Evolutionary conservation across 2,329 filamentous ascomycete species (phyloP).

Genomic region (Nectriaceae sp.): DNA sequence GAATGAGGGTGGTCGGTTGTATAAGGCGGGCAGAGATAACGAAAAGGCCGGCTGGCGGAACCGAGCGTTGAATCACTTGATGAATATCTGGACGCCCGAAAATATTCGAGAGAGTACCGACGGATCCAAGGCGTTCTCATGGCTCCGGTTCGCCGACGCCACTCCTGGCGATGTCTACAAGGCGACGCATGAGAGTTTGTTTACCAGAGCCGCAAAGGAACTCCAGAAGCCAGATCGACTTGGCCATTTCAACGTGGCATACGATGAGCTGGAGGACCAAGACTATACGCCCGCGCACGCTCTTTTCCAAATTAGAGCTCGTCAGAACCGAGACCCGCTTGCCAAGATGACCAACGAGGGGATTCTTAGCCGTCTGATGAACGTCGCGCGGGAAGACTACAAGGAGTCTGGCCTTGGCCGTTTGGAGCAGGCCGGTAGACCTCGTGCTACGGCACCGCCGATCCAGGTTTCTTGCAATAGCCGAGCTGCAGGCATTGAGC

Average conservation of each 20-base stretch:
- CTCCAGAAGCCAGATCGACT: conserved; percentile 59
- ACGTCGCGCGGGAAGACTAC: conserved; percentile 69
- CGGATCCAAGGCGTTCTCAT: conserved; percentile 74
- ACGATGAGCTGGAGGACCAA: conserved; percentile 64
- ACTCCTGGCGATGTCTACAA: conserved; percentile 73
- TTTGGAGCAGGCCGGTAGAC: conserved; percentile 79
- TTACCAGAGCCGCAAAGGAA: conserved; percentile 71
- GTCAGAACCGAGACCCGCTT: conserved; percentile 66
- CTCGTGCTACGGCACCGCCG: conserved; percentile 81
- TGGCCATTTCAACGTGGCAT: conserved; percentile 66
- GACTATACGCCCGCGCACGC: conserved; percentile 72
- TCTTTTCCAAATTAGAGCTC: conserved; percentile 77
- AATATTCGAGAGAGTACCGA: conserved; percentile 68
- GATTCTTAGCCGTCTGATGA: conserved; percentile 74
- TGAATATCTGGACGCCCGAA: conserved; percentile 89
- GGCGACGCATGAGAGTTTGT: conserved; percentile 69
- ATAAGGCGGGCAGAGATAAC: conserved; percentile 74
- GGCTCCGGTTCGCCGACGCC: conserved; percentile 81
- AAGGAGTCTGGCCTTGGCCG: conserved; percentile 70
- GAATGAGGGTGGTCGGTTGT: conserved; percentile 74
- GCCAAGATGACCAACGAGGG: conserved; percentile 73
- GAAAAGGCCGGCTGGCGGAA: conserved; percentile 74
- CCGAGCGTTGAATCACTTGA: conserved; percentile 75
- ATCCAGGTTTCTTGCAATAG: conserved; percentile 78
- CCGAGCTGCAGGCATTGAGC: conserved; percentile 65